These are phyloP conservation scores for Hydrangea macrophylla DNA, from an alignment of 148 eudicot genomes.

Conservation along the genomic window DNA sequence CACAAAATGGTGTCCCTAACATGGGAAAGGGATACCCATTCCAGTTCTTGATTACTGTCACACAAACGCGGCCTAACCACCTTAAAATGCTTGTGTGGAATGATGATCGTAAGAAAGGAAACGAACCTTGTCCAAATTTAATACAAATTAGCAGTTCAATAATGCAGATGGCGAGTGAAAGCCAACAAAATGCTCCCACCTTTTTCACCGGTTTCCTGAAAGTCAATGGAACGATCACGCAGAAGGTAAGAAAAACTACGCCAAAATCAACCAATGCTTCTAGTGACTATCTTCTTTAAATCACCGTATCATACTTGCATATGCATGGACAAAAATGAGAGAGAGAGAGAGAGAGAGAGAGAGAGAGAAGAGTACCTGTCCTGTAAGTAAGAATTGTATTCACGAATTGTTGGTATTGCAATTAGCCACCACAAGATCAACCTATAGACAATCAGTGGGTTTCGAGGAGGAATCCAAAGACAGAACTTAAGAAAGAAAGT, in stretches of 20 bases:
- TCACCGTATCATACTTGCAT: background rate
- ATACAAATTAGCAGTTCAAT: constrained; percentile 89
- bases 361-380: constrained; percentile 57
- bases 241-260: background rate
- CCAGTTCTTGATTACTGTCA: too few species aligned
- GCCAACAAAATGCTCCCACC: constrained; percentile 97
- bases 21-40: background rate
- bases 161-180: constrained; percentile 90
- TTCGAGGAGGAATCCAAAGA: constrained; percentile 97
- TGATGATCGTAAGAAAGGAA: background rate
- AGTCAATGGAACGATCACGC: constrained; percentile 1
- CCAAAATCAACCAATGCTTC: background rate
- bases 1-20: too few species aligned
- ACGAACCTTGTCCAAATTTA: constrained; percentile 91
- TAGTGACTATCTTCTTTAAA: background rate
- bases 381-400: constrained; percentile 91
- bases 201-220: constrained; percentile 77
- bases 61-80: too few species aligned
- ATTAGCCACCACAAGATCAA: constrained; percentile 96
- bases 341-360: constrained; percentile 6
- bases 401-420: constrained; percentile 94
- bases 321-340: background rate
- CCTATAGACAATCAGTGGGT: constrained; percentile 78
- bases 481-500: constrained; percentile 95
- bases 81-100: background rate